Evolutionary conservation across 2,329 filamentous ascomycete genomes (phyloP), one percentile per base, ranked within the genome.

Genomic region (Xylariaceae sp.): DNA sequence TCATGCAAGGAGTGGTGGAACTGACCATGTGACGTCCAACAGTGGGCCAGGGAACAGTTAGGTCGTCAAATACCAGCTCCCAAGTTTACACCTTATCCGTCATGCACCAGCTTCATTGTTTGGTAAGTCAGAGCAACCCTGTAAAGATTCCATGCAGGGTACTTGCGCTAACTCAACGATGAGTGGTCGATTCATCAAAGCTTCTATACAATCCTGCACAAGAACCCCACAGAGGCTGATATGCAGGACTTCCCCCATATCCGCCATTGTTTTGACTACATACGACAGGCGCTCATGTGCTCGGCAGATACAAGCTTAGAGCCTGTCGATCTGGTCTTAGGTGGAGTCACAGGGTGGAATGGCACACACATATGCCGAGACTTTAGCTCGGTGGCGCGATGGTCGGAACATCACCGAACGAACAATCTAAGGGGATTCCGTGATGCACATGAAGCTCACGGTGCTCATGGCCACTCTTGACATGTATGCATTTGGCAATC

Each of bases 191-290:
- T 46, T 9, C 44, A 46, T 22, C 33, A 27, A 7, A 46, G 38
- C 35, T 46, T 38, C 22, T 46, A 46, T 33, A 30, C 30, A 12
- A 11, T 22, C 7, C n/a, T 39, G 36, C 33, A 39, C 17, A 22
- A 15, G 6, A 18, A 39, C 17, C 18, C 32, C 15, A 32, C 22
- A 11, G 18, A 39, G 11, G 46, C 22, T 15, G 42, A 36, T 39
- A 14, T 42, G 32, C 39, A 35, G 22, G 22, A 32, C 6, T 31
- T 32, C 12, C 18, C 44, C 6, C 50, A 52, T 40, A 49, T 52
- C 6, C 32, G 50, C 6, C 50, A 52, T 15, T 52, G 50, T 33
- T 49, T 52, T 30, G 46, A 52, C n/a, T 52, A 49, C 43, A 27
- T 52, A 11, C 46, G 46, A 6, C 50, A 52, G 27, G 35, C 42